Percentiles rank a stretch among this genome's conserved stretches.
Evolutionary conservation across 306 rosid species (phyloP).

Genomic region (Astragalus glycyphyllos): DNA sequence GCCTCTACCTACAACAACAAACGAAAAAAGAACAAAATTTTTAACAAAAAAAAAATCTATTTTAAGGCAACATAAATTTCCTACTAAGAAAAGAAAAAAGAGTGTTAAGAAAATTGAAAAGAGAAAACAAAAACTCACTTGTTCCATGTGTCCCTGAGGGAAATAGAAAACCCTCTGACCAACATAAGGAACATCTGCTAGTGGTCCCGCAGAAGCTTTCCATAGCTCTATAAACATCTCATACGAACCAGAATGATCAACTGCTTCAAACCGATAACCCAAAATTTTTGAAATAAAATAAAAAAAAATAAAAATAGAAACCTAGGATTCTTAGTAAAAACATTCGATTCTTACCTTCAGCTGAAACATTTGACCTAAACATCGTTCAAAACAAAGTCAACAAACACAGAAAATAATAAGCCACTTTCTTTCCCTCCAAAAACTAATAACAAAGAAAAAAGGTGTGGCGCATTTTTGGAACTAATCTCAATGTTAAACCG

Average conservation of each 20-base stretch:
- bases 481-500: conserved; percentile 25
- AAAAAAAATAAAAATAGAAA: not conserved
- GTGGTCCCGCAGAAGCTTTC: conserved; percentile 90
- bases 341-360: conserved; percentile 57
- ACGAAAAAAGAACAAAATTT: not conserved
- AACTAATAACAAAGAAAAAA: not conserved
- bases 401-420: not conserved
- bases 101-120: not conserved
- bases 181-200: conserved; percentile 74
- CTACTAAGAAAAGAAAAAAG: conserved; percentile 5
- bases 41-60: not conserved
- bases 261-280: conserved; percentile 1
- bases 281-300: not conserved
- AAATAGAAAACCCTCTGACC: conserved; percentile 78
- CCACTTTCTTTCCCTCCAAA: not conserved
- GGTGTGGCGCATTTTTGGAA: conserved; percentile 4
- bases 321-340: not conserved
- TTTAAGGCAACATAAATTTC: conserved; percentile 11
- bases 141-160: conserved; percentile 98
- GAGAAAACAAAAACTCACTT: conserved; percentile 52
- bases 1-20: conserved; percentile 72
- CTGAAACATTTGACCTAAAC: conserved; percentile 61
- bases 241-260: conserved; percentile 53
- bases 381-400: conserved; percentile 57
- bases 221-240: conserved; percentile 72